Conservation (phyloP, 768 basidiomycete genomes). For the Russula lepida region DNA sequence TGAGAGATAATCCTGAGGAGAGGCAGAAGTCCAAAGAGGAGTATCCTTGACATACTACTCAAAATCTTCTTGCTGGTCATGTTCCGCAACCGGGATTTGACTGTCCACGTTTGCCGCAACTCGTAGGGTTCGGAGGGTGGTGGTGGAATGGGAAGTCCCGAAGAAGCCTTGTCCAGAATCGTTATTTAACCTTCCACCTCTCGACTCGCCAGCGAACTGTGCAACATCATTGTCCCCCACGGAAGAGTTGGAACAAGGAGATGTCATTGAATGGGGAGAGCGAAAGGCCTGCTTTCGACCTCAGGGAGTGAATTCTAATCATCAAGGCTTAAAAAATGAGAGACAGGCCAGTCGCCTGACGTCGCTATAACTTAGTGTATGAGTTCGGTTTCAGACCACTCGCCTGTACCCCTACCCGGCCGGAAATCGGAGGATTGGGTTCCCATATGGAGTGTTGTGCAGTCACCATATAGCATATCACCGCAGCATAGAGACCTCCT, state of each 20-base stretch:
- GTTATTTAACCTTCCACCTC: not conserved
- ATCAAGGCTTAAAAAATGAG: not conserved
- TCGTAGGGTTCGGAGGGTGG: not conserved
- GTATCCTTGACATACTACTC: not conserved
- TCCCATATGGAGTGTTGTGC: too few species aligned
- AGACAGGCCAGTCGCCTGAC: not conserved
- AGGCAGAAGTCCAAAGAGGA: not conserved
- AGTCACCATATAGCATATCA: too few species aligned
- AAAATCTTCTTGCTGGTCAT: not conserved
- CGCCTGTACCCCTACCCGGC: not conserved
- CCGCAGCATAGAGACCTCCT: too few species aligned
- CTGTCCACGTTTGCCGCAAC: not conserved
- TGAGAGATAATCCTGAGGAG: not conserved
- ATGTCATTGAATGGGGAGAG: not conserved
- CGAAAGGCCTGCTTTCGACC: constrained; percentile 16
- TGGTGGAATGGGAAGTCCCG: not conserved
- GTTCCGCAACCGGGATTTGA: not conserved
- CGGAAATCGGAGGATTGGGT: too few species aligned
- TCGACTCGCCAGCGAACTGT: not conserved
- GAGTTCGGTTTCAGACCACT: not conserved
- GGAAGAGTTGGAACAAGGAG: not conserved
- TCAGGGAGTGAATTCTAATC: not conserved
- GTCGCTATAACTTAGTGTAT: not conserved
- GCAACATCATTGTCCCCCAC: not conserved
- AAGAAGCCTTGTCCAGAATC: not conserved